These are phyloP conservation scores for Citrus sinensis DNA, from an alignment of 345 rosid genomes.

Conservation along the genomic window DNA sequence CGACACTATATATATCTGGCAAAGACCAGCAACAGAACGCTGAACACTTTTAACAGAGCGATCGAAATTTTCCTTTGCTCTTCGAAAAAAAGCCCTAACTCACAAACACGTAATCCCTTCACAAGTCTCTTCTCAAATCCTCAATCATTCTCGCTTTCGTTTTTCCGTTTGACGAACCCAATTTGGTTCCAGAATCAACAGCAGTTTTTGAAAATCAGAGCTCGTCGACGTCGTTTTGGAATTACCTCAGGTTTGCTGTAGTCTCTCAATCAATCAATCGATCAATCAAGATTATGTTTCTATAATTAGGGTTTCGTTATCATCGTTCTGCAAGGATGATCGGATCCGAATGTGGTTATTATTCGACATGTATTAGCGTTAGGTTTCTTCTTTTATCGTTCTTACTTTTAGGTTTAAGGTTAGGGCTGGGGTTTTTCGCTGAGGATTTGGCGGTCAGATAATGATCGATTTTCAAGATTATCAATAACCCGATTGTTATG, in stretches of 20 bases:
- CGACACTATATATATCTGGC: too few species aligned
- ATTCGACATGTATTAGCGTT: not conserved
- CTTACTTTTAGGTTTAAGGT: not conserved
- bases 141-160: too few species aligned
- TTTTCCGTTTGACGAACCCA: too few species aligned
- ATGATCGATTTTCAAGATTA: not conserved
- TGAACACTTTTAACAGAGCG: too few species aligned
- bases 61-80: too few species aligned
- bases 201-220: too few species aligned
- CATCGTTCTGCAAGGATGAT: not conserved
- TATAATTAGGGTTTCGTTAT: not conserved
- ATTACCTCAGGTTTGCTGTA: slow-evolving; percentile 9
- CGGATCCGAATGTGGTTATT: not conserved
- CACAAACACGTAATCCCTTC: too few species aligned
- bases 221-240: too few species aligned
- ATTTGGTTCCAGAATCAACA: too few species aligned
- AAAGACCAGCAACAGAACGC: too few species aligned
- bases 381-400: not conserved
- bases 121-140: too few species aligned
- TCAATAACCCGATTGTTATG: not conserved
- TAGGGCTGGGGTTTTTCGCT: not conserved
- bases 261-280: not conserved
- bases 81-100: too few species aligned
- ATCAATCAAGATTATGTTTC: not conserved
- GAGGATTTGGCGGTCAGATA: not conserved